These are phyloP conservation scores for Theobroma cacao DNA, from an alignment of 345 rosid species.

Conservation along the genomic window DNA sequence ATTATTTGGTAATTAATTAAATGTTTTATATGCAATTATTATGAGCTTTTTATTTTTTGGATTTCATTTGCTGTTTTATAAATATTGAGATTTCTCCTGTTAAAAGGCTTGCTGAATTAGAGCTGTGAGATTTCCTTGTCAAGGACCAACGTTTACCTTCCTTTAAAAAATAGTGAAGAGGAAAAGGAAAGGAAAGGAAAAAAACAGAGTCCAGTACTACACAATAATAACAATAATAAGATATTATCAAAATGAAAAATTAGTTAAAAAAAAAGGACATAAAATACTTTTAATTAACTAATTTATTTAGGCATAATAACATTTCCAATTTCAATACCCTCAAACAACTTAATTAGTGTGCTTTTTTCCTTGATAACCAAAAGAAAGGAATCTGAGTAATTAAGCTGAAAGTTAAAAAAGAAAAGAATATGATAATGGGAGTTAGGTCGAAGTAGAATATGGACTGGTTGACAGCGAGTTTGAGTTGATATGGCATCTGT, in stretches of 20 bases:
- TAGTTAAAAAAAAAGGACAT: no score
- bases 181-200: background rate
- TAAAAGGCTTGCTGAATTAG: background rate
- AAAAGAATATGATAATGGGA: background rate
- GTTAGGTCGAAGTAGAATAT: background rate
- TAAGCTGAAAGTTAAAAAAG: background rate
- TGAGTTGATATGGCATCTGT: background rate
- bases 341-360: no score
- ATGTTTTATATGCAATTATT: background rate
- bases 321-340: background rate
- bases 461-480: background rate
- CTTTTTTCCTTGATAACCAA: no score
- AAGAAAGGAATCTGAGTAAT: background rate
- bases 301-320: no score
- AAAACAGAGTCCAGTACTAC: background rate
- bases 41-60: no score
- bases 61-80: background rate
- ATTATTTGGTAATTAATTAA: background rate
- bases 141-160: background rate
- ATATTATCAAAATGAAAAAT: background rate
- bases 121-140: background rate
- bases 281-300: no score
- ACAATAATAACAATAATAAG: background rate
- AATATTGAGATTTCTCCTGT: background rate
- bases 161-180: background rate